Evolutionary conservation across 148 eudicot species (phyloP).

Genomic region (Gaultheria prostrata): DNA sequence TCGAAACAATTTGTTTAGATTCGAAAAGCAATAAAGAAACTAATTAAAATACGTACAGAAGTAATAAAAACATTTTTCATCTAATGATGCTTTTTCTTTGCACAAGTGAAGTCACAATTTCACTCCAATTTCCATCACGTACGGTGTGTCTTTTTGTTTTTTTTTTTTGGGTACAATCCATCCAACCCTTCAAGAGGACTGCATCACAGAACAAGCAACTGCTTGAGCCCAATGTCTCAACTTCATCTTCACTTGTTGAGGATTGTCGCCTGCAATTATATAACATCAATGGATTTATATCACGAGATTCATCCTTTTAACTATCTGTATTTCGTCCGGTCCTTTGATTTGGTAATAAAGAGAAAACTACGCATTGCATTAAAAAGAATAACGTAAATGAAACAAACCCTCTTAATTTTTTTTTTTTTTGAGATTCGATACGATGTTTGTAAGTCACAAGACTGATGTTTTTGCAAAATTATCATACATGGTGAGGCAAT

Average conservation of each 20-base stretch:
- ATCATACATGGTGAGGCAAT: too few relatives aligned
- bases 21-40: not conserved
- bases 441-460: not conserved
- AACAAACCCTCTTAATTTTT: too few relatives aligned
- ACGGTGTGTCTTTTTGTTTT: not conserved
- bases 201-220: constrained; percentile 77
- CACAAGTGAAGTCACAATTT: not conserved
- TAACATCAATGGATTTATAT: not conserved
- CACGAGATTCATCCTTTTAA: not conserved
- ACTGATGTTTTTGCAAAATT: too few relatives aligned
- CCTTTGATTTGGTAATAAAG: constrained; percentile 3
- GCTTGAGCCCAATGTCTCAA: constrained; percentile 89
- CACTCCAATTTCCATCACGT: not conserved
- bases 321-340: not conserved
- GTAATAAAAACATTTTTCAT: not conserved
- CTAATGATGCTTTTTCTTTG: not conserved
- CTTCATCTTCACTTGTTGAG: constrained; percentile 71
- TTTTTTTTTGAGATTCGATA: not conserved
- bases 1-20: not conserved
- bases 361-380: too few relatives aligned
- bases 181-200: constrained; percentile 33
- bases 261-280: constrained; percentile 61
- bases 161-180: constrained; percentile 8
- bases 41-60: not conserved
- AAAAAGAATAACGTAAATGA: too few relatives aligned